Evolutionary conservation across 257 asterid genomes (phyloP), one percentile per base, ranked within the genome.

Genomic region (Osmanthus fragrans): DNA sequence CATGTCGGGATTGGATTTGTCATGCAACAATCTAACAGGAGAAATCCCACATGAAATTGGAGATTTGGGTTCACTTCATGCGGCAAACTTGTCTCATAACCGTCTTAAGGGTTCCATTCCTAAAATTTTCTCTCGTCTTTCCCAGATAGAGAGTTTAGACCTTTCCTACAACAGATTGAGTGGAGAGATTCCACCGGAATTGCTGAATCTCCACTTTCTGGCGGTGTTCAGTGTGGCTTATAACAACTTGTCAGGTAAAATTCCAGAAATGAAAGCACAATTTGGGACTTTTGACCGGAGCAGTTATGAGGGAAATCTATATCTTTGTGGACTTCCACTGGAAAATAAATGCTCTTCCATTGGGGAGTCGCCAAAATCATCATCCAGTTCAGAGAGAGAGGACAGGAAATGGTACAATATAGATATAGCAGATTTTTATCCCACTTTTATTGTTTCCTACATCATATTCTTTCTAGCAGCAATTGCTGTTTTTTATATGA

Each of bases 1-100:
- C 9, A 73, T 79, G 82, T 79, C 78, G 5, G 78, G 82, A 13
- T 21, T 79, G 30, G 74, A 79, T 54, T 66, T 79, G 33, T 73
- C 78, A 10, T 65, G 60, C 70, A 73, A 79, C 58, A 40, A 51
- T 27, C 37, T 79, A 15, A 68, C 40, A 4, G 78, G 78, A 5
- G 36, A 65, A 47, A 73, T 79, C 10, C 82, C 78, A 0, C 0
- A 10, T 4, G 77, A 78, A 60, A 45, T 78, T 4, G 81, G 77
- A 29, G 77, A 72, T 60, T 29, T 78, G 4, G n/a, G 15, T n/a
- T 54, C 18, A 15, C 66, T 72, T 40, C 77, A 23, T 68, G 73
- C 68, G n/a, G 45, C 65, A 30, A 56, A 71, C 29, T 71, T 70
- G 25, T 71, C 81, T 3, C 73, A 71, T 32, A 78, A 78, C 71